Evolutionary conservation across 2,329 filamentous ascomycete species (phyloP).

Genomic region (Paecilomyces variotii): DNA sequence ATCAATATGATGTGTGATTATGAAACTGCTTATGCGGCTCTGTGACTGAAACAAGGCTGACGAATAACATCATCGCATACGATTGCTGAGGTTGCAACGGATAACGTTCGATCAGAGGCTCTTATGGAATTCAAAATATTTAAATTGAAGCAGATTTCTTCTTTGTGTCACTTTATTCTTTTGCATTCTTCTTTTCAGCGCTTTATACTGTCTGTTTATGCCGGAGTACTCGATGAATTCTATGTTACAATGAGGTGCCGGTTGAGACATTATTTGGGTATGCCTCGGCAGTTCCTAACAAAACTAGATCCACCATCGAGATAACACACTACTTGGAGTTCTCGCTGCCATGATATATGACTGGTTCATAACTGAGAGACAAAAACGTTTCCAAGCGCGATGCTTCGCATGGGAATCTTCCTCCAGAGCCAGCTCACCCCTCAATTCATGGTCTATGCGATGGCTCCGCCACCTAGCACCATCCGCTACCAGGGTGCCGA

Average conservation of each 20-base stretch:
- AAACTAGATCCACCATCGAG: no score
- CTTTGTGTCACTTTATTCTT: not conserved
- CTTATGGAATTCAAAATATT: not conserved
- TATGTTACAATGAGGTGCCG: no score
- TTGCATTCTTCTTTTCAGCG: not conserved
- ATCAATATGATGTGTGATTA: not conserved
- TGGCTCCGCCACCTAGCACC: not conserved
- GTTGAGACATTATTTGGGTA: no score
- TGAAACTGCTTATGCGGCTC: not conserved
- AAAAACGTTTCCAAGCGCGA: not conserved
- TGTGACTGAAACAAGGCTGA: not conserved
- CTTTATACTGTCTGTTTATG: not conserved
- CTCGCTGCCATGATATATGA: not conserved
- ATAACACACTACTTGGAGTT: no score
- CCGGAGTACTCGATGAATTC: not conserved
- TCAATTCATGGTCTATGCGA: not conserved
- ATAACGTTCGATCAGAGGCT: not conserved
- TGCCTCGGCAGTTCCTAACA: no score
- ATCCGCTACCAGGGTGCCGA: not conserved
- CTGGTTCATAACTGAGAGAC: not conserved
- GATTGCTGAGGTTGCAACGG: not conserved
- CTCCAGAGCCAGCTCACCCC: not conserved
- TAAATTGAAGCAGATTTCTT: not conserved
- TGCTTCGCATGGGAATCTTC: not conserved
- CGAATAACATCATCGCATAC: not conserved